Percentiles rank a stretch among this genome's conserved stretches.
Conservation (phyloP, 805 yeast genomes). For the Lipomyces starkeyi region DNA sequence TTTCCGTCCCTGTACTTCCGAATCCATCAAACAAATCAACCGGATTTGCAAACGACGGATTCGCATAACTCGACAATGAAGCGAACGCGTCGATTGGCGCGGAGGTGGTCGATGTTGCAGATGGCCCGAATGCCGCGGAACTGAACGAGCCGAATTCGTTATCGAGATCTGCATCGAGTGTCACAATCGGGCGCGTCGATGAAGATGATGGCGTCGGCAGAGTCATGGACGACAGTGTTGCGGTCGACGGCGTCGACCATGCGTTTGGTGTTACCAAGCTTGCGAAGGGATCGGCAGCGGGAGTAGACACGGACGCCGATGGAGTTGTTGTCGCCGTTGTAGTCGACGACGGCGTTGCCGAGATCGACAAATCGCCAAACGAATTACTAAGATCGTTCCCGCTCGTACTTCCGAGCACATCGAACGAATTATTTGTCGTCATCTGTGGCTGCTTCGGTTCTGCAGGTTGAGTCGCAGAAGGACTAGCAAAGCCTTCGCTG, state of each 20-base stretch:
- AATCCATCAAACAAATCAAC: constrained; percentile 19
- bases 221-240: constrained; percentile 2
- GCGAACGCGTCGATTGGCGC: constrained; percentile 20
- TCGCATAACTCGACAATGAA: constrained; percentile 3
- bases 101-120: constrained; percentile 20
- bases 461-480: constrained; percentile 7
- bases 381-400: constrained; percentile 24
- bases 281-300: constrained; percentile 3
- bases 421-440: constrained; percentile 9
- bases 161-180: constrained; percentile 28
- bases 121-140: constrained; percentile 16
- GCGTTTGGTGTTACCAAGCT: constrained; percentile 20
- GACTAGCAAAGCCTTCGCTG: constrained; percentile 20
- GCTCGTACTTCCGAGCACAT: constrained; percentile 5
- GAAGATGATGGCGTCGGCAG: neutral
- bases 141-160: constrained; percentile 26
- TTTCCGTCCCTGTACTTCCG: constrained; percentile 33
- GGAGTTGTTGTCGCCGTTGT: neutral
- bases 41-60: constrained; percentile 34
- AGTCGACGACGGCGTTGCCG: neutral
- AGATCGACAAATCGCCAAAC: constrained; percentile 30
- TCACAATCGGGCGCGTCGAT: constrained; percentile 19
- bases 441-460: constrained; percentile 17
- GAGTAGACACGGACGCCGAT: neutral
- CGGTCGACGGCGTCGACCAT: constrained; percentile 22